Evolutionary conservation across 1,284 basidiomycete genomes (phyloP).

Genomic region (Fistulinella cinereoalba): DNA sequence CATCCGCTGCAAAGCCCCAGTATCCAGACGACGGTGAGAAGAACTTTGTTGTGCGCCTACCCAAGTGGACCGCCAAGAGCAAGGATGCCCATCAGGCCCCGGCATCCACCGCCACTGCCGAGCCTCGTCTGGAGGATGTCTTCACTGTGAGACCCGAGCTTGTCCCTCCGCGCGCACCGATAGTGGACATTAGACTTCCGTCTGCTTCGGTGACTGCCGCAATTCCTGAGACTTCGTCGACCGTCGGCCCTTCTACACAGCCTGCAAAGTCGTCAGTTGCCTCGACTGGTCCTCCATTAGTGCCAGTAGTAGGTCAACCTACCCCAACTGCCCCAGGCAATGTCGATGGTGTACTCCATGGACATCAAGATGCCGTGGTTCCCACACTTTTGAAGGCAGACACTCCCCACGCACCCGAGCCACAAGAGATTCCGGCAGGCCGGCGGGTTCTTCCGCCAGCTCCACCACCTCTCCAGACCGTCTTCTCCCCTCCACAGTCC

Average conservation of each 20-base stretch:
- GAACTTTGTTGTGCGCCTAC: slow-evolving; percentile 53
- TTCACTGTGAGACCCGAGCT: slow-evolving; percentile 54
- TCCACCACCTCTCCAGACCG: slow-evolving; percentile 58
- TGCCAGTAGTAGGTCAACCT: slow-evolving; percentile 12
- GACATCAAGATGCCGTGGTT: slow-evolving; percentile 25
- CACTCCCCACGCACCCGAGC: slow-evolving; percentile 22
- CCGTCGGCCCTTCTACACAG: slow-evolving; percentile 11
- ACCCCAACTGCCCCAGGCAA: slow-evolving; percentile 4
- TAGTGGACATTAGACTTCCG: slow-evolving; percentile 33
- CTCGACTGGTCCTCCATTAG: slow-evolving; percentile 4
- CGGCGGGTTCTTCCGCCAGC: slow-evolving; percentile 34
- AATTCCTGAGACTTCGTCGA: not conserved
- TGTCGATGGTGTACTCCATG: slow-evolving; percentile 23
- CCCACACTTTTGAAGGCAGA: slow-evolving; percentile 32
- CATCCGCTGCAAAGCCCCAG: slow-evolving; percentile 17
- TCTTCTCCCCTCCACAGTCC: slow-evolving; percentile 52
- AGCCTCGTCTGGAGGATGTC: slow-evolving; percentile 48
- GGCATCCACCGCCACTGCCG: slow-evolving; percentile 32
- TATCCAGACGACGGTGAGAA: slow-evolving; percentile 44
- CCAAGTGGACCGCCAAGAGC: slow-evolving; percentile 38
- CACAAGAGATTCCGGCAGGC: slow-evolving; percentile 18
- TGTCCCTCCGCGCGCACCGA: slow-evolving; percentile 30
- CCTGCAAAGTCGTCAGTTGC: slow-evolving; percentile 6
- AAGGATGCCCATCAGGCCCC: slow-evolving; percentile 24
- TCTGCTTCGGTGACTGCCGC: slow-evolving; percentile 4